phyloP scores from a whole-genome alignment of 2,329 filamentous ascomycete species.

The Coleophoma cylindrospora region DNA sequence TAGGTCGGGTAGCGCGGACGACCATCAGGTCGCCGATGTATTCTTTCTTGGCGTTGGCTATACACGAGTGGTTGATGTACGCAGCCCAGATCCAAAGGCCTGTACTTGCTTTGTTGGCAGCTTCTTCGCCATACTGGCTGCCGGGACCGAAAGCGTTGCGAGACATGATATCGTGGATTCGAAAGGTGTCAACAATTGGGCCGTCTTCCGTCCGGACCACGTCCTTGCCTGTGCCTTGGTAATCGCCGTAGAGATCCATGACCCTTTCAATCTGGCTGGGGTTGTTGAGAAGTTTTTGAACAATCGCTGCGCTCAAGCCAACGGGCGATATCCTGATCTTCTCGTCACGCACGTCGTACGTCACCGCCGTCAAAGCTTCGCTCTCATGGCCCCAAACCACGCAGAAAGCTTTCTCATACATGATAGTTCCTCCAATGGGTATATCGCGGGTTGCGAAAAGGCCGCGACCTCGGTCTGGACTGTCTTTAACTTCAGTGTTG shows the following conservation, averaged over 20 bases:
- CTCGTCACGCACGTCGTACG: conserved; percentile 19
- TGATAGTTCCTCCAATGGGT: conserved; percentile 41
- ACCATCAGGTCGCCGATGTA: conserved; percentile 52
- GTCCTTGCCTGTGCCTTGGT: conserved; percentile 25
- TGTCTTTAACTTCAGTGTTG: conserved; percentile 35
- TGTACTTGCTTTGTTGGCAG: conserved; percentile 13
- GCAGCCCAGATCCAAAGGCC: conserved; percentile 45
- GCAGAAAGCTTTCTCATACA: conserved; percentile 51
- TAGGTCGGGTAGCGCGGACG: conserved; percentile 39
- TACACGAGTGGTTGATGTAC: conserved; percentile 48
- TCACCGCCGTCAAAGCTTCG: conserved; percentile 25
- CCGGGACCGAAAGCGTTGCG: conserved; percentile 38
- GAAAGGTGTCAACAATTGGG: conserved; percentile 43
- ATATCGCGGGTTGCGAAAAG: conserved; percentile 44
- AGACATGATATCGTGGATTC: conserved; percentile 35
- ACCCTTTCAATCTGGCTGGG: conserved; percentile 27
- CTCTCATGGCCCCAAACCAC: conserved; percentile 21
- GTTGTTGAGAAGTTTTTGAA: conserved; percentile 30
- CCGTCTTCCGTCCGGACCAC: conserved; percentile 26
- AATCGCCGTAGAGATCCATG: conserved; percentile 23
- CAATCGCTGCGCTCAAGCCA: conserved; percentile 26
- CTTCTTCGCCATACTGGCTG: conserved; percentile 21
- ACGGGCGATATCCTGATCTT: conserved; percentile 7
- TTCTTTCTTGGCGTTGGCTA: conserved; percentile 37
- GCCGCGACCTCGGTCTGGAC: conserved; percentile 39